Evolutionary conservation across 805 yeast genomes (phyloP).

Genomic region (Cyberlindnera saturnus): DNA sequence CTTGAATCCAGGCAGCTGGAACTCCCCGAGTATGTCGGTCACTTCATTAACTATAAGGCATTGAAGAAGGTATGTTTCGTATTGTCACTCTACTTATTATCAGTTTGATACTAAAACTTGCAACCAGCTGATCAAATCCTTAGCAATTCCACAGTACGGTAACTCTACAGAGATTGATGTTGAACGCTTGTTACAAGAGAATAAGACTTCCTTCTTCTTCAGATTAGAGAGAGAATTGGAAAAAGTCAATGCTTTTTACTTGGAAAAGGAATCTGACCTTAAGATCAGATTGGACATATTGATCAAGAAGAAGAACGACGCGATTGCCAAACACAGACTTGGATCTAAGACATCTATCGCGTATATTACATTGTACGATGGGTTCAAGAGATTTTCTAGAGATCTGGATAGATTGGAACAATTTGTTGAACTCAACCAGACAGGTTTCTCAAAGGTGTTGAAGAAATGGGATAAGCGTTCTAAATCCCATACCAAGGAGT

Average conservation of each 20-base stretch:
- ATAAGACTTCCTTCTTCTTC: conserved; percentile 83
- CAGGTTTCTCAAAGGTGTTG: conserved; percentile 91
- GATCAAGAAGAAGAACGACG: conserved; percentile 59
- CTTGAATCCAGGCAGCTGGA: conserved; percentile 91
- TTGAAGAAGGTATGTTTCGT: conserved; percentile 50
- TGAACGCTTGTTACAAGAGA: conserved; percentile 66
- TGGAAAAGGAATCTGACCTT: conserved; percentile 86
- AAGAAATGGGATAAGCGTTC: conserved; percentile 98
- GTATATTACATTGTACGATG: conserved; percentile 78
- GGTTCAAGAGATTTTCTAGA: conserved; percentile 81
- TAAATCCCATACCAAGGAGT: conserved; percentile 88
- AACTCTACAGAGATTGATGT: conserved; percentile 24
- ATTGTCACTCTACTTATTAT: not conserved
- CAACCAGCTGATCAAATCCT: conserved; percentile 61
- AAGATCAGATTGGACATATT: conserved; percentile 73
- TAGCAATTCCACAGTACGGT: conserved; percentile 41
- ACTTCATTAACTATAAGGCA: conserved; percentile 92
- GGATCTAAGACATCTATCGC: conserved; percentile 64
- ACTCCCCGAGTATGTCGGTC: conserved; percentile 89
- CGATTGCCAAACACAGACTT: conserved; percentile 36
- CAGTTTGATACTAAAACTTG: conserved; percentile 1
- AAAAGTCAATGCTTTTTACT: conserved; percentile 87
- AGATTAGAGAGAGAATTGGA: conserved; percentile 91
- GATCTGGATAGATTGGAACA: conserved; percentile 88
- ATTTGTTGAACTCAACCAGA: conserved; percentile 89